These are phyloP conservation scores for Colletotrichum echinochloae DNA, from an alignment of 2,329 filamentous ascomycete genomes.

Conservation along the genomic window DNA sequence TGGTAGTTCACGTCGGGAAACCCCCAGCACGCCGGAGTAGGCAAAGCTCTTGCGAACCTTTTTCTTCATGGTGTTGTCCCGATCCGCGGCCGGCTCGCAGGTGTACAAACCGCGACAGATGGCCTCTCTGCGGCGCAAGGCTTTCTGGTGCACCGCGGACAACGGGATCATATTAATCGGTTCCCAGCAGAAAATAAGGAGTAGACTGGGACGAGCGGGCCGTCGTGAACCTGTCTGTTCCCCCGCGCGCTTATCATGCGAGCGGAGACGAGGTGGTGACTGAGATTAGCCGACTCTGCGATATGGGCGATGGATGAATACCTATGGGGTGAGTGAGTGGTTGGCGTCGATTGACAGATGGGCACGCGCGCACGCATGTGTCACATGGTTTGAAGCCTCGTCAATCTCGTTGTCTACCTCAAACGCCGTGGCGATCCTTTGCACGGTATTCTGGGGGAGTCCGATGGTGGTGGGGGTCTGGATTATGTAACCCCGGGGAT, in stretches of 20 bases:
- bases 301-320: constrained; percentile 5
- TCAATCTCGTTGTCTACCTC: constrained; percentile 16
- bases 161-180: no score
- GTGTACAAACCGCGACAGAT: not conserved
- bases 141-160: no score
- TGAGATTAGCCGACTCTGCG: not conserved
- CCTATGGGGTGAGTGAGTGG: not conserved
- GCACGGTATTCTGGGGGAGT: not conserved
- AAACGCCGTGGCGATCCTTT: constrained; percentile 14
- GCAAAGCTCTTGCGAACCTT: constrained; percentile 14
- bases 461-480: not conserved
- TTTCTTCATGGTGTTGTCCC: not conserved
- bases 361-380: not conserved
- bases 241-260: constrained; percentile 13
- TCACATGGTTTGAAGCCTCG: not conserved
- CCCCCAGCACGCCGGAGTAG: constrained; percentile 6
- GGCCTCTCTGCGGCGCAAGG: not conserved
- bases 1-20: not conserved
- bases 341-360: not conserved
- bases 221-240: no score
- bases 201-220: no score
- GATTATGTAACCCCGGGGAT: not conserved
- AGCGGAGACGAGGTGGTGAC: constrained; percentile 12
- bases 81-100: not conserved
- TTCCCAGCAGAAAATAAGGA: no score